Percentiles rank a stretch among this genome's conserved stretches.
phyloP scores from a whole-genome alignment of 1,284 basidiomycete species.

The Grifola frondosa region DNA sequence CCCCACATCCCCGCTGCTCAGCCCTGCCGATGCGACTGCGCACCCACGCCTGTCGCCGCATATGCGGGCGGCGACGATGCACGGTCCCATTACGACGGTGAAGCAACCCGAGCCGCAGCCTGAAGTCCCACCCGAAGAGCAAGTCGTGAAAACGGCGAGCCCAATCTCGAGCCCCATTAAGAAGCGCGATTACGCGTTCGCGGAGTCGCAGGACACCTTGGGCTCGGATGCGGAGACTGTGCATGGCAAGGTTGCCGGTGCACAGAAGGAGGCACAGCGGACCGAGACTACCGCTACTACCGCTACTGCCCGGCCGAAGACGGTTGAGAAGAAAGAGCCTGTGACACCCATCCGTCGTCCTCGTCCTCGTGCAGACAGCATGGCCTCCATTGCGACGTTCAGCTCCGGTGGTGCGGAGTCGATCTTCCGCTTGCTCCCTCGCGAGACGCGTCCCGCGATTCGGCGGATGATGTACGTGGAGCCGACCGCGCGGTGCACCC shows the following conservation, averaged over 20 bases:
- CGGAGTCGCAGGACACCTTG: slow-evolving; percentile 13
- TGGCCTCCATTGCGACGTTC: slow-evolving; percentile 76
- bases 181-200: slow-evolving; percentile 22
- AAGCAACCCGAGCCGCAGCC: slow-evolving; percentile 1
- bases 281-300: slow-evolving; percentile 6
- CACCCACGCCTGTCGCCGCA: slow-evolving; percentile 19
- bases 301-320: slow-evolving; percentile 14
- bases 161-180: slow-evolving; percentile 18
- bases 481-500: slow-evolving; percentile 85
- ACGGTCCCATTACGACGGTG: slow-evolving; percentile 9
- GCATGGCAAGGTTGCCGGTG: slow-evolving; percentile 16
- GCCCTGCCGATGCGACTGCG: slow-evolving; percentile 11
- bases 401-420: slow-evolving; percentile 86
- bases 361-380: slow-evolving; percentile 57
- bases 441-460: slow-evolving; percentile 86
- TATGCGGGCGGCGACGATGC: slow-evolving; percentile 22
- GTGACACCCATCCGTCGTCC: slow-evolving; percentile 22
- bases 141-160: no score
- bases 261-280: slow-evolving; percentile 12
- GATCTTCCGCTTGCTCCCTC: slow-evolving; percentile 94
- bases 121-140: neutral
- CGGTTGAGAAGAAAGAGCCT: slow-evolving; percentile 18
- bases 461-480: slow-evolving; percentile 95
- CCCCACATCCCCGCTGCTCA: slow-evolving; percentile 35
- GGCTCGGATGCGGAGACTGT: slow-evolving; percentile 11